Percentiles rank a stretch among this genome's conserved stretches.
Evolutionary conservation across 495 filamentous ascomycete genomes (phyloP).

Genomic region (Penicillium dipodomyicola): DNA sequence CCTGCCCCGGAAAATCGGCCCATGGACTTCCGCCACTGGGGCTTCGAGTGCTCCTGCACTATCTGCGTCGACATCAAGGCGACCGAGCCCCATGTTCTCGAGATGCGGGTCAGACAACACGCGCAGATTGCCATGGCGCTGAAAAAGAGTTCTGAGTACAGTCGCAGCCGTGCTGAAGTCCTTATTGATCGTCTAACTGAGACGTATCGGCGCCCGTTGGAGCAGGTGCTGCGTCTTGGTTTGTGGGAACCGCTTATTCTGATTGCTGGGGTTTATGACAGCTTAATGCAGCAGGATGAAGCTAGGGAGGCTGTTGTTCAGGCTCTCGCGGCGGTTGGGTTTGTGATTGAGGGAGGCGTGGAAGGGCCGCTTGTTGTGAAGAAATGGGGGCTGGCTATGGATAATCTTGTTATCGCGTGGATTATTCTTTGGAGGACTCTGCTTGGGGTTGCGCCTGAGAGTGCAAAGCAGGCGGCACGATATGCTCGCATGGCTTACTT

Average conservation of each 20-base stretch:
- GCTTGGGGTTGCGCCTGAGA: constrained; percentile 24
- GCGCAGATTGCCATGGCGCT: constrained; percentile 6
- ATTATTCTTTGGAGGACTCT: constrained; percentile 32
- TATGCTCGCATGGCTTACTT: constrained; percentile 39
- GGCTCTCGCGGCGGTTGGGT: constrained; percentile 27
- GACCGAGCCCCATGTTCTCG: background rate
- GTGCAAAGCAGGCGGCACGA: constrained; percentile 24
- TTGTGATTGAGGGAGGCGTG: constrained; percentile 25
- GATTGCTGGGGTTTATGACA: constrained; percentile 14
- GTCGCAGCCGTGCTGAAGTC: background rate
- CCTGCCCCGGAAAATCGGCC: constrained; percentile 27
- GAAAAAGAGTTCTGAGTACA: constrained; percentile 7
- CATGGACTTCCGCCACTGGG: constrained; percentile 33
- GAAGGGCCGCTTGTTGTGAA: constrained; percentile 32
- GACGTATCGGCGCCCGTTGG: constrained; percentile 28
- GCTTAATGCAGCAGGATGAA: background rate
- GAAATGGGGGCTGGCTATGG: constrained; percentile 39
- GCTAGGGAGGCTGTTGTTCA: constrained; percentile 22
- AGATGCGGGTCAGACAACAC: constrained; percentile 5
- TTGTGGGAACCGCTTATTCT: constrained; percentile 28
- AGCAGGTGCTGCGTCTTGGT: constrained; percentile 25
- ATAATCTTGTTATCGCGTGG: constrained; percentile 31
- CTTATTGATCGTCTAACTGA: constrained; percentile 18
- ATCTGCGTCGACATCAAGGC: constrained; percentile 35
- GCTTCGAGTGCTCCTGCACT: constrained; percentile 46